These are phyloP conservation scores for Blumeria graminis DNA, from an alignment of 2,329 filamentous ascomycete genomes.

Conservation along the genomic window DNA sequence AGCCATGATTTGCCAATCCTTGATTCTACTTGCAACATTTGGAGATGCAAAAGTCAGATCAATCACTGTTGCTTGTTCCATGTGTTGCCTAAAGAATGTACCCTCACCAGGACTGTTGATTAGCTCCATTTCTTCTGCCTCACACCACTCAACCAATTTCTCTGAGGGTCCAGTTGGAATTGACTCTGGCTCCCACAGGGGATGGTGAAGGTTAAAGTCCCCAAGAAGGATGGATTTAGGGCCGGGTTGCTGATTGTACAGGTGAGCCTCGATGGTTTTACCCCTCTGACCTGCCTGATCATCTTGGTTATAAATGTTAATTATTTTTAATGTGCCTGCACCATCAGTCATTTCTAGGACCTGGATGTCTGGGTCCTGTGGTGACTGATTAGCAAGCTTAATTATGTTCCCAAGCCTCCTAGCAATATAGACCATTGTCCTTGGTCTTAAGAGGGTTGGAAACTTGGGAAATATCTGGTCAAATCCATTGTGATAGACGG, in stretches of 20 bases:
- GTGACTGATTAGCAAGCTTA: not conserved
- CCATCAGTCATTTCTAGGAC: not conserved
- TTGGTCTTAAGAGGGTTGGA: not conserved
- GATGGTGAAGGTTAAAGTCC: not conserved
- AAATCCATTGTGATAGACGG: not conserved
- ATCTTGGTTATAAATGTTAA: not conserved
- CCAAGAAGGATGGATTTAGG: not conserved
- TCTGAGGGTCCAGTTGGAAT: no score
- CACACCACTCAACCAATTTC: no score
- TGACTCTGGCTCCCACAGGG: not conserved
- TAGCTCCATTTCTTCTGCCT: no score
- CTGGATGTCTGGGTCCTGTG: not conserved
- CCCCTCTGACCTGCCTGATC: not conserved
- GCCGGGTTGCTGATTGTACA: not conserved
- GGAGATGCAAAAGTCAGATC: no score
- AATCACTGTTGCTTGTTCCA: no score
- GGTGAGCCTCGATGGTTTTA: not conserved
- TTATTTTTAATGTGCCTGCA: not conserved
- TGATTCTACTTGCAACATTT: no score
- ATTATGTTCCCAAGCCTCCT: not conserved
- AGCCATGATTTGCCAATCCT: no score
- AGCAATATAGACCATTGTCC: not conserved
- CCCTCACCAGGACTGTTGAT: no score
- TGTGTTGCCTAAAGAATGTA: no score
- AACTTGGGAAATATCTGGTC: not conserved